These are phyloP conservation scores for Kwoniella europaea DNA, from an alignment of 768 basidiomycete species.

Conservation along the genomic window DNA sequence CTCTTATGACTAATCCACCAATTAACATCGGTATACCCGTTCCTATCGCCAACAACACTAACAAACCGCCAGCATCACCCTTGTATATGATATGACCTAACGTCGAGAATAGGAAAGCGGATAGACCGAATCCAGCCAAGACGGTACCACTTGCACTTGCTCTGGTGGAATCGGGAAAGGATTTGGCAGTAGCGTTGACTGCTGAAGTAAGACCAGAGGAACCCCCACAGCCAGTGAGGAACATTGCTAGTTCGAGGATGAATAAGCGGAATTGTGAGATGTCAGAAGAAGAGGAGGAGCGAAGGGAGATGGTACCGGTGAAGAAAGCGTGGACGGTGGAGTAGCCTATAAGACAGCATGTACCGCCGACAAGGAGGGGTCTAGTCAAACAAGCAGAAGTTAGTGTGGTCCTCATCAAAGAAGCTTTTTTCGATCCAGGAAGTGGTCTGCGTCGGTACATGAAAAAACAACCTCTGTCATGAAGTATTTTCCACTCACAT, in stretches of 20 bases:
- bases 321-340: slow-evolving; percentile 73
- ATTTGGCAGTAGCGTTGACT: slow-evolving; percentile 81
- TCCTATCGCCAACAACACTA: slow-evolving; percentile 76
- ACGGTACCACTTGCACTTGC: slow-evolving; percentile 78
- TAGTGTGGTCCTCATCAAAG: not conserved
- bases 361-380: slow-evolving; percentile 67
- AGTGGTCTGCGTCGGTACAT: not conserved
- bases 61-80: slow-evolving; percentile 76
- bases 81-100: slow-evolving; percentile 74
- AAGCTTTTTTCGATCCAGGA: too few relatives aligned
- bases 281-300: slow-evolving; percentile 41
- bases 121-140: slow-evolving; percentile 84
- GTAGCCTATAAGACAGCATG: slow-evolving; percentile 73
- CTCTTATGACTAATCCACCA: slow-evolving; percentile 75
- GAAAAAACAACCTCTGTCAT: not conserved
- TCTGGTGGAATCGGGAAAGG: slow-evolving; percentile 73
- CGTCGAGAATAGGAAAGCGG: slow-evolving; percentile 85
- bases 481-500: slow-evolving; percentile 41
- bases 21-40: slow-evolving; percentile 78
- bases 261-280: slow-evolving; percentile 57
- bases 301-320: slow-evolving; percentile 62
- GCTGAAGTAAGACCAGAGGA: slow-evolving; percentile 73
- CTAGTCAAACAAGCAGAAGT: slow-evolving; percentile 48
- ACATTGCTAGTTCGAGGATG: slow-evolving; percentile 68
- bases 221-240: slow-evolving; percentile 77